These are phyloP conservation scores for Calonectria pteridis DNA, from an alignment of 2,329 filamentous ascomycete species.

Conservation along the genomic window DNA sequence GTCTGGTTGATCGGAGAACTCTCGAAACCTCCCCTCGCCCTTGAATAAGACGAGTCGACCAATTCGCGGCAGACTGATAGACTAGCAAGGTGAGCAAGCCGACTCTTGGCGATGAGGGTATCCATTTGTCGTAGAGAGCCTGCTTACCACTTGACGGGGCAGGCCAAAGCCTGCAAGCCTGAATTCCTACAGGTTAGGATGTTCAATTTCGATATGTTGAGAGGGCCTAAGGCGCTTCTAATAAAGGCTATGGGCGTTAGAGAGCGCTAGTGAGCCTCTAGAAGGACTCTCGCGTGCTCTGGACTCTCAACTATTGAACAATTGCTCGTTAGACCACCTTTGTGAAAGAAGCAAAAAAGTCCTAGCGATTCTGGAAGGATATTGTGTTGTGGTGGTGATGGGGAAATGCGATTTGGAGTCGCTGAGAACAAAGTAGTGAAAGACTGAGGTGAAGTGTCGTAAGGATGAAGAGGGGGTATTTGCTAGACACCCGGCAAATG, in stretches of 20 bases:
- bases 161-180: neutral
- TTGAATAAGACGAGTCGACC: neutral
- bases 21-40: neutral
- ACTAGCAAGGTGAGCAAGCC: conserved; percentile 14
- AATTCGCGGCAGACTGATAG: neutral
- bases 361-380: neutral
- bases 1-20: neutral
- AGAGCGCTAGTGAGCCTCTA: conserved; percentile 12
- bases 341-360: neutral
- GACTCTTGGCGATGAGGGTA: conserved; percentile 10
- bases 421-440: conserved; percentile 3
- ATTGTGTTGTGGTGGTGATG: neutral
- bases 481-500: conserved; percentile 52
- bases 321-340: neutral
- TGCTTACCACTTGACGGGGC: conserved; percentile 1
- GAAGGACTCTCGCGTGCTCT: neutral
- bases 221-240: conserved; percentile 25
- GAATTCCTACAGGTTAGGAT: neutral
- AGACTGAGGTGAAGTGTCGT: neutral
- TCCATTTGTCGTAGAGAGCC: neutral
- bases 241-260: conserved; percentile 25
- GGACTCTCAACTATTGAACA: conserved; percentile 4
- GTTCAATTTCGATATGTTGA: neutral
- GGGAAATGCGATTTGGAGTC: neutral
- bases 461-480: neutral